Conservation (phyloP, 1,284 basidiomycete genomes). For the Apiotrichum montevideense region DNA sequence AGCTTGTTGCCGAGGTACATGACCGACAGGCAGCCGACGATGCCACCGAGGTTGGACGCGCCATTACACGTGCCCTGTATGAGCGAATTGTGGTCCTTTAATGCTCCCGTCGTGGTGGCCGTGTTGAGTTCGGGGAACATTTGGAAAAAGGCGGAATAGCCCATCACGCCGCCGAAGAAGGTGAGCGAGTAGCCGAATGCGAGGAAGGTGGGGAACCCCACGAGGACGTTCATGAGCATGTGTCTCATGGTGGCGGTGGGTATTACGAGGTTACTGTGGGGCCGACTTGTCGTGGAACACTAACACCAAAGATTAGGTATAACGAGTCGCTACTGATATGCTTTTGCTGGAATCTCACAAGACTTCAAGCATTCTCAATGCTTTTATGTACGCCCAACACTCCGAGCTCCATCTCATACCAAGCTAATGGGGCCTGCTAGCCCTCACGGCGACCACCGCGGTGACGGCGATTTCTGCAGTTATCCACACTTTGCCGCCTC, state of each 20-base stretch:
- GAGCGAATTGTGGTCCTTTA: conserved; percentile 27
- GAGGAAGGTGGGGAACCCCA: conserved; percentile 27
- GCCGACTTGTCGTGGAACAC: too few relatives aligned
- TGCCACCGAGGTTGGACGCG: conserved; percentile 42
- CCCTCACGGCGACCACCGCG: too few relatives aligned
- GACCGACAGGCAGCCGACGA: conserved; percentile 36
- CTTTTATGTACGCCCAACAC: too few relatives aligned
- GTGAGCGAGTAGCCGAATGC: conserved; percentile 30
- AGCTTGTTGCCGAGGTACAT: conserved; percentile 41
- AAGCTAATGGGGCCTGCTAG: too few relatives aligned
- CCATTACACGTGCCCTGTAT: conserved; percentile 36
- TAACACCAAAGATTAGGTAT: too few relatives aligned
- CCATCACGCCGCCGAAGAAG: conserved; percentile 20
- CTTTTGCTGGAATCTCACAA: too few relatives aligned
- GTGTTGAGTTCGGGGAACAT: conserved; percentile 23
- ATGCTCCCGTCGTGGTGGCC: conserved; percentile 17
- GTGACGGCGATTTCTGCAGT: too few relatives aligned
- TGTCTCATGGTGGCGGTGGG: conserved; percentile 2
- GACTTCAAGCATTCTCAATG: too few relatives aligned
- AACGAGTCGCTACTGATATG: too few relatives aligned
- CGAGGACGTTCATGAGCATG: conserved; percentile 24
- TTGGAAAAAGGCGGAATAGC: conserved; percentile 22
- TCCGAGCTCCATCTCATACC: too few relatives aligned
- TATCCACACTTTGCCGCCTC: too few relatives aligned
- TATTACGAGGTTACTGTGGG: background rate